These are phyloP conservation scores for Oemleria cerasiformis DNA, from an alignment of 306 rosid genomes.

Conservation along the genomic window DNA sequence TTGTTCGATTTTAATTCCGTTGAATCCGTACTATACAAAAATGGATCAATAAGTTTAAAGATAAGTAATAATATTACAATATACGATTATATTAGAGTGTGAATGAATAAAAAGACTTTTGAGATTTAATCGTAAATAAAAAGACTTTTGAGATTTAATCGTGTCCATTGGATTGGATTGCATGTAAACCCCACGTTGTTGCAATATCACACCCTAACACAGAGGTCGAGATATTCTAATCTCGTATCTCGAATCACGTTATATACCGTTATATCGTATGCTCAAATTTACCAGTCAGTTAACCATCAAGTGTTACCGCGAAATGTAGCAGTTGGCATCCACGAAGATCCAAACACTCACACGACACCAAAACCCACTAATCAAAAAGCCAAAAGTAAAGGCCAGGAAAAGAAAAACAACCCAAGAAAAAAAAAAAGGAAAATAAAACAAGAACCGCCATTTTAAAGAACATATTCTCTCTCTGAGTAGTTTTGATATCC, in stretches of 20 bases:
- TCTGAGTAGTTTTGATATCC: constrained; percentile 16
- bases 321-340: not conserved
- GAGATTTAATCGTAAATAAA: too few relatives aligned
- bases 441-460: constrained; percentile 19
- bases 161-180: not conserved
- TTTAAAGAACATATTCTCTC: constrained; percentile 17
- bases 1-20: too few relatives aligned
- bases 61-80: too few relatives aligned
- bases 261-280: not conserved
- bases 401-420: not conserved
- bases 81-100: too few relatives aligned
- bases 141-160: not conserved
- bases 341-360: not conserved
- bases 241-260: not conserved
- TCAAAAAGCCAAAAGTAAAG: not conserved
- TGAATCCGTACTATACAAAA: too few relatives aligned
- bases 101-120: too few relatives aligned
- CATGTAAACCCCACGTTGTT: not conserved
- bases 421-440: not conserved
- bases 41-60: too few relatives aligned
- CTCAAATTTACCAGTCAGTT: not conserved
- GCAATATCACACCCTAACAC: not conserved
- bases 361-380: constrained; percentile 22
- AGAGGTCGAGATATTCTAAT: not conserved
- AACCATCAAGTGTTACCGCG: not conserved